A percentile compares a stretch with the other conserved stretches of the same genome.
phyloP scores from a whole-genome alignment of 495 filamentous ascomycete genomes.

The Stereocaulon alpinum region DNA sequence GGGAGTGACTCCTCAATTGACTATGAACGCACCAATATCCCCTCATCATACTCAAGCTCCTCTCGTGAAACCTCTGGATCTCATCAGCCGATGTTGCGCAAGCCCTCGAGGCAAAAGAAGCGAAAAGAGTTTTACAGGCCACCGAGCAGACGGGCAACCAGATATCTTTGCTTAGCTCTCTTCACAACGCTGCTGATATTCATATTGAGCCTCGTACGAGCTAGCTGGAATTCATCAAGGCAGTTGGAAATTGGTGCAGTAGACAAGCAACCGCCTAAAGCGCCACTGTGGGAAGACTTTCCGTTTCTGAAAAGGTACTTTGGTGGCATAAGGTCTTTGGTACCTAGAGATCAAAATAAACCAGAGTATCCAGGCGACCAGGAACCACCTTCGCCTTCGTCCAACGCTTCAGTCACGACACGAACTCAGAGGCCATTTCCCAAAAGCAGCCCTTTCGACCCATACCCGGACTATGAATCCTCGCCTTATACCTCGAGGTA shows the following conservation, averaged over 20 bases:
- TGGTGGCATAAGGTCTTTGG: constrained; percentile 63
- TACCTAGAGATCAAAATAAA: constrained; percentile 47
- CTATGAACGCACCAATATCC: constrained; percentile 27
- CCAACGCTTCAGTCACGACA: constrained; percentile 12
- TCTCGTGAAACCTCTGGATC: constrained; percentile 45
- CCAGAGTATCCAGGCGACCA: constrained; percentile 60
- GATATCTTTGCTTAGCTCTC: constrained; percentile 61
- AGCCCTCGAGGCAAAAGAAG: constrained; percentile 30
- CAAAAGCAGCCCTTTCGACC: constrained; percentile 50
- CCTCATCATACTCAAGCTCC: constrained; percentile 29
- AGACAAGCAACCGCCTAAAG: constrained; percentile 42
- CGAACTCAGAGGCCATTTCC: constrained; percentile 29
- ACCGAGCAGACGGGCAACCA: constrained; percentile 50
- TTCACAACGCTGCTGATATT: constrained; percentile 60
- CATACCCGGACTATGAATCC: constrained; percentile 59
- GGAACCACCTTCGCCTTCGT: constrained; percentile 32
- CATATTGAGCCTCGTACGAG: constrained; percentile 57
- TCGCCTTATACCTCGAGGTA: constrained; percentile 47
- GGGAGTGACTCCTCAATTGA: constrained; percentile 33
- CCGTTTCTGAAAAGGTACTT: constrained; percentile 74
- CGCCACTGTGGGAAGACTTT: constrained; percentile 73
- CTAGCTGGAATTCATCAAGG: constrained; percentile 54
- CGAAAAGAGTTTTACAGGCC: constrained; percentile 44
- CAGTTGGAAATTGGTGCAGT: constrained; percentile 39
- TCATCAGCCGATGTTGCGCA: constrained; percentile 46